Evolutionary conservation across 352 stramenopile genomes (phyloP), one percentile per base, ranked within the genome.

Genomic region (Elongisporangium anandrum): DNA sequence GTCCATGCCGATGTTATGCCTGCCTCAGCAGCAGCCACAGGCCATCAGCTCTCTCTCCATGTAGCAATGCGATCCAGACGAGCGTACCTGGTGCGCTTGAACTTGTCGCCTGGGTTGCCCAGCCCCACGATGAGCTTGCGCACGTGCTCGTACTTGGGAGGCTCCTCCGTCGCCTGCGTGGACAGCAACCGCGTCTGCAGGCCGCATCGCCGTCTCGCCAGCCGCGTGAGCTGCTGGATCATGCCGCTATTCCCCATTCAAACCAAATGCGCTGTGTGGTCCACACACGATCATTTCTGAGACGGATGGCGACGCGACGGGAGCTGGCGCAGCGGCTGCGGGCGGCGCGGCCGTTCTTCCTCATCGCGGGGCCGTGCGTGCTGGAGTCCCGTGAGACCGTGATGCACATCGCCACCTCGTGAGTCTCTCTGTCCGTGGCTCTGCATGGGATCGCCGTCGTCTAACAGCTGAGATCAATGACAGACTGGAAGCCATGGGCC

Each of bases 51-150:
- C 13, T 17, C 23, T 24, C 13, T 51, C 17, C 20, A 53, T 45
- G 22, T 51, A 21, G 22, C n/a, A n/a, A 60, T 16, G 20, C 29
- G 17, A 4, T 19, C 17, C 29, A 52, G 17, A 51, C 13, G 19
- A 17, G 47, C 63, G 12, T 60, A 92, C 85, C 85, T 71, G 17
- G 87, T 95, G 58, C 78, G 76, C n/a, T 64, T 69, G 60, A 79
- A 95, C 60, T 95, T 92, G 57, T 92, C 75, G 56, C 85, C 83
- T 7, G 87, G 85, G 57, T 95, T 95, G 34, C 87, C 87, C 50
- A 95, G 61, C n/a, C 87, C 87, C 3, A 95, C 87, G 41, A 95
- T 63, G 26, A 95, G 69, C 59, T 93, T 93, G 57, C 84, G 84
- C 50, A 90, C 77, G 53, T 88, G 65, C 23, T 89, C 72, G 63